A percentile compares a stretch with the other conserved stretches of the same genome.
Conservation (phyloP, 805 yeast genomes). For the Candida bentonensis region DNA sequence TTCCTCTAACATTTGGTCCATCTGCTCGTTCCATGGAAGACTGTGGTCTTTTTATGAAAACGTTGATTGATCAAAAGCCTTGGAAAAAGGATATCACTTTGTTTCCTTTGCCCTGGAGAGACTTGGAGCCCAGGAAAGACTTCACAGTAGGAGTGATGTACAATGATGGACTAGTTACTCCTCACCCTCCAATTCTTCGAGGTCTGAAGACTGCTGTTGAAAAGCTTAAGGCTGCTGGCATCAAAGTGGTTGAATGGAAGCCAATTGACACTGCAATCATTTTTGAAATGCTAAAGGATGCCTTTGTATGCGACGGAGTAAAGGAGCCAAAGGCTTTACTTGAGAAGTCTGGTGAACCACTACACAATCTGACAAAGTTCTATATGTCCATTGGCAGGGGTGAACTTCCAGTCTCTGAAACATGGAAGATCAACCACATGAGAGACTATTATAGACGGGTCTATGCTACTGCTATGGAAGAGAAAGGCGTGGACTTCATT, state of each 20-base stretch:
- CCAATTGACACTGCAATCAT: conserved; percentile 26
- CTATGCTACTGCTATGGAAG: too few relatives aligned
- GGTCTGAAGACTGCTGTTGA: conserved; percentile 39
- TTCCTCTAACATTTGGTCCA: conserved; percentile 37
- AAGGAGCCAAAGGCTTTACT: too few relatives aligned
- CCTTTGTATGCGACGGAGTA: too few relatives aligned
- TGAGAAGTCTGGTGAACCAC: too few relatives aligned
- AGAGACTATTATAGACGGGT: too few relatives aligned
- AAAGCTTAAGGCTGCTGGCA: conserved; percentile 43
- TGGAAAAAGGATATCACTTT: conserved; percentile 37
- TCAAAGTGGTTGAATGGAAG: conserved; percentile 37
- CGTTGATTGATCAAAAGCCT: conserved; percentile 28
- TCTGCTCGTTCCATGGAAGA: conserved; percentile 26
- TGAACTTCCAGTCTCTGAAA: too few relatives aligned
- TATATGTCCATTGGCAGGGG: too few relatives aligned
- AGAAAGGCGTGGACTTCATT: too few relatives aligned
- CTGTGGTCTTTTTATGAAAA: conserved; percentile 26
- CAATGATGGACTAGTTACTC: conserved; percentile 33
- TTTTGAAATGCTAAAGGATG: too few relatives aligned
- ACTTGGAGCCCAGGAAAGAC: conserved; percentile 16
- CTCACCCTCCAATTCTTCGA: conserved; percentile 42
- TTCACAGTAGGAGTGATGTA: conserved; percentile 33
- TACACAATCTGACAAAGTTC: too few relatives aligned
- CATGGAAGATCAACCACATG: too few relatives aligned
- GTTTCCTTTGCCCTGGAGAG: conserved; percentile 39